A percentile compares a stretch with the other conserved stretches of the same genome.
Conservation (phyloP, 495 filamentous ascomycete species). For the Jackrogersella minutella region DNA sequence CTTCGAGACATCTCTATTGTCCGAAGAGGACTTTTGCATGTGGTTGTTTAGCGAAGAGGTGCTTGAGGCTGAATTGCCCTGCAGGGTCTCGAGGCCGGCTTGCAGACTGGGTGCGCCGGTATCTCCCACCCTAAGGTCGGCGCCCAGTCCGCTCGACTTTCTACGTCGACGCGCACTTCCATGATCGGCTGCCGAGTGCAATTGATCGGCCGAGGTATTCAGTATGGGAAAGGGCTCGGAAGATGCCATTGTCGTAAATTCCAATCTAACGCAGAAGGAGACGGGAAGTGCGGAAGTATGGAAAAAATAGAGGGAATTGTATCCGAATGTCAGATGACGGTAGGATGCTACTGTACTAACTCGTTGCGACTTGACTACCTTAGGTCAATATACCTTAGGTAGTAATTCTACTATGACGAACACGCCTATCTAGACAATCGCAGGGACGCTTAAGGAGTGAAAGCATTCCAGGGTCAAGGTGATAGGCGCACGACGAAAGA, state of each 20-base stretch:
- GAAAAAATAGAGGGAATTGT: neutral
- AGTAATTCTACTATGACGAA: constrained; percentile 12
- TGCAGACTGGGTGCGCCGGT: constrained; percentile 57
- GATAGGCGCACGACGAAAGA: constrained; percentile 9
- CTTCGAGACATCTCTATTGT: constrained; percentile 41
- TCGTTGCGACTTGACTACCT: constrained; percentile 4
- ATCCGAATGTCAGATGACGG: constrained; percentile 15
- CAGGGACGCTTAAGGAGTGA: constrained; percentile 48
- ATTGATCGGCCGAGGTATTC: constrained; percentile 51
- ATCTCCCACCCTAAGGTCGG: constrained; percentile 55
- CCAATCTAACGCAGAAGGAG: neutral
- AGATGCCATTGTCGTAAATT: constrained; percentile 42
- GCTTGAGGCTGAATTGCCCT: constrained; percentile 20
- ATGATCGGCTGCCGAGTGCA: constrained; percentile 45
- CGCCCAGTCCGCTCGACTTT: constrained; percentile 57
- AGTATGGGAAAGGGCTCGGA: constrained; percentile 58
- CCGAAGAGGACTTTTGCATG: constrained; percentile 9
- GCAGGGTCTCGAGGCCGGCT: constrained; percentile 51
- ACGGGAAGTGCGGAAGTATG: neutral
- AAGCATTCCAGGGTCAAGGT: constrained; percentile 34
- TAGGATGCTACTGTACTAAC: constrained; percentile 2
- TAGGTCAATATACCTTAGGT: no score
- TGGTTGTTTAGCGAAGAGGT: neutral
- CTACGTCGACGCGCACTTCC: constrained; percentile 52
- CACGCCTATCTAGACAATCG: constrained; percentile 17